phyloP scores from a whole-genome alignment of 352 stramenopile species.

The Phytophthora quininea region DNA sequence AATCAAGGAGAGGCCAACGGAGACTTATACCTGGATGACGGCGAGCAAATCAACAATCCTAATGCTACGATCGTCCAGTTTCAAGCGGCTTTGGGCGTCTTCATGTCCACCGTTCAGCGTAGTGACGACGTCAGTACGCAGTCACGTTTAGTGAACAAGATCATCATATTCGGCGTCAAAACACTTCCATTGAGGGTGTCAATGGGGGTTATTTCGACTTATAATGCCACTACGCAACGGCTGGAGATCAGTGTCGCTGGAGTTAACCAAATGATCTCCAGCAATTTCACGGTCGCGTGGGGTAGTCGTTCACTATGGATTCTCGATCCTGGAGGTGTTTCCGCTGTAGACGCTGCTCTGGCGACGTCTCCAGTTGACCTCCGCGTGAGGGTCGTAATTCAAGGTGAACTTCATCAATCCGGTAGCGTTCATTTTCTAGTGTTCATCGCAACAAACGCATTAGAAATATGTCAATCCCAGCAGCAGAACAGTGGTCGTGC shows the following conservation, averaged over 20 bases:
- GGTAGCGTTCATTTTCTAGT: too few relatives aligned
- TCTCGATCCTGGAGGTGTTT: too few relatives aligned
- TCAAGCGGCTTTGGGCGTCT: constrained; percentile 15
- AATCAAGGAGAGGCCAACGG: constrained; percentile 27
- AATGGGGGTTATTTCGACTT: not conserved
- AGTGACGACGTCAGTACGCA: constrained; percentile 25
- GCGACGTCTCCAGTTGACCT: too few relatives aligned
- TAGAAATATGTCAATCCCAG: too few relatives aligned
- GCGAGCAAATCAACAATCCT: constrained; percentile 44
- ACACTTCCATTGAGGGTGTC: not conserved
- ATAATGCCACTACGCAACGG: not conserved
- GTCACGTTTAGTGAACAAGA: constrained; percentile 33
- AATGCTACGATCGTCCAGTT: constrained; percentile 47
- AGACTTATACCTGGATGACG: constrained; percentile 65
- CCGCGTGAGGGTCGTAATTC: too few relatives aligned
- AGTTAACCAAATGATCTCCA: not conserved
- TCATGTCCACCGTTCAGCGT: constrained; percentile 24
- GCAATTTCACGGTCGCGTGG: too few relatives aligned
- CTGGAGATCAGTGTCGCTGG: not conserved
- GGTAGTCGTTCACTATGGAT: too few relatives aligned
- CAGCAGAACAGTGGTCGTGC: too few relatives aligned
- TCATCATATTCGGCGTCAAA: constrained; percentile 37
- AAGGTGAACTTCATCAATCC: too few relatives aligned
- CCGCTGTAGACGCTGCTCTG: too few relatives aligned
- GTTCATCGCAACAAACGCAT: too few relatives aligned